Evolutionary conservation across 352 stramenopile species (phyloP).

Genomic region (Pelagophyceae sp.): DNA sequence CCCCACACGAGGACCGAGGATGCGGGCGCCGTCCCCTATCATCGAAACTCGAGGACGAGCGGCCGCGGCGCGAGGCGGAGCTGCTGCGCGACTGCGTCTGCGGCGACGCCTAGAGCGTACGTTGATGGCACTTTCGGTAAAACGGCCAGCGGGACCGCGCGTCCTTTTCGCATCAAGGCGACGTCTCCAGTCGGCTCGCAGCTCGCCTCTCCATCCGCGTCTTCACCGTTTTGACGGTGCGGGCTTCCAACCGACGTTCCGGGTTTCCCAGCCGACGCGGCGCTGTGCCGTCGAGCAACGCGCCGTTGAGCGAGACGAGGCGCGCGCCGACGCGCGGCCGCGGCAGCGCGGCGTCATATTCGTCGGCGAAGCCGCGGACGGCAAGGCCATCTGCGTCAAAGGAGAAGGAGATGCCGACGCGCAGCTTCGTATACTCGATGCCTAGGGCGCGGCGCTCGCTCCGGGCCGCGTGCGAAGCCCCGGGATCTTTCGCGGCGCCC

Average conservation of each 20-base stretch:
- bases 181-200: no score
- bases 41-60: constrained; percentile 7
- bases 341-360: not conserved
- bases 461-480: not conserved
- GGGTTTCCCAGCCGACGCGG: no score
- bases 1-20: not conserved
- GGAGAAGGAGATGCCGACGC: constrained; percentile 6
- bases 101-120: no score
- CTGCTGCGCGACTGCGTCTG: not conserved
- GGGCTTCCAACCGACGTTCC: no score
- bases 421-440: not conserved
- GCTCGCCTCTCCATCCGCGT: no score
- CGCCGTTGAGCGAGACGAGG: not conserved
- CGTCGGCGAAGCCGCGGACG: not conserved
- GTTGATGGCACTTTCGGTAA: no score
- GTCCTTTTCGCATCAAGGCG: no score
- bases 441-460: not conserved
- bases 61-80: not conserved
- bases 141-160: no score
- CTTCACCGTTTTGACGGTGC: no score
- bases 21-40: not conserved
- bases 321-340: not conserved
- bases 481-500: not conserved
- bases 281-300: not conserved
- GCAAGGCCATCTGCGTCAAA: not conserved